Evolutionary conservation across 2,329 filamentous ascomycete species (phyloP), one percentile per base, ranked within the genome.

Genomic region (Curvularia eragrostidis): DNA sequence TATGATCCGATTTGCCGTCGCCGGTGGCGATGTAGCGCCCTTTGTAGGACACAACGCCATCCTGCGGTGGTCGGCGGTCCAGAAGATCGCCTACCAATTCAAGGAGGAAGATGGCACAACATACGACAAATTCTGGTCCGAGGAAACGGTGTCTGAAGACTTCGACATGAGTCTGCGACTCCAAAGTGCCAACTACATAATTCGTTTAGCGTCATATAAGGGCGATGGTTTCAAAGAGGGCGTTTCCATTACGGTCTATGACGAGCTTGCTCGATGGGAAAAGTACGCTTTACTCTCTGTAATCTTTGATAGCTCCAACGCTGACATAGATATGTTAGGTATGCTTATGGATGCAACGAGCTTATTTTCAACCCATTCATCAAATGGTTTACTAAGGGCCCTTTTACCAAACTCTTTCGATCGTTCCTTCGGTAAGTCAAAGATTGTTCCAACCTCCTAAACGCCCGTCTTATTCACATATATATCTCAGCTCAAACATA

Each of bases 41-140:
- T 92, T 92, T 65, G 90, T 92, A 60, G 90, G 90, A 0, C 90
- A 92, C 79, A 92, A 92, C 68, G 89, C 90, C 1, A 85, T 92
- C 58, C 79, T 92, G 13, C 84, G 90, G 21, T 92, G 90, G 90
- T 80, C 81, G 48, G 86, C 86, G 8, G 78, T 88, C 28, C 86
- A 88, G 64, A 79, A 84, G 48, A 82, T 88, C 43, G 81, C 63
- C 10, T 75, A 71, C 50, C 42, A 81, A 2, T 42, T 19, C 24
- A 44, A 41, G 8, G 54, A 54, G 13, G 85, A 71, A 54, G 48
- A 58, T 3, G 48, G 52, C 2, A 61, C 84, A 34, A 80, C 87
- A 51, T 84, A 83, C 10, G 82, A 86, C 63, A 84, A 88, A 65
- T 91, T 86, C 77, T 92, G 90, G 89, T 91, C 89, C 7, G 90